Evolutionary conservation across 1,284 basidiomycete genomes (phyloP).

Genomic region (Cutaneotrichosporon cavernicola): DNA sequence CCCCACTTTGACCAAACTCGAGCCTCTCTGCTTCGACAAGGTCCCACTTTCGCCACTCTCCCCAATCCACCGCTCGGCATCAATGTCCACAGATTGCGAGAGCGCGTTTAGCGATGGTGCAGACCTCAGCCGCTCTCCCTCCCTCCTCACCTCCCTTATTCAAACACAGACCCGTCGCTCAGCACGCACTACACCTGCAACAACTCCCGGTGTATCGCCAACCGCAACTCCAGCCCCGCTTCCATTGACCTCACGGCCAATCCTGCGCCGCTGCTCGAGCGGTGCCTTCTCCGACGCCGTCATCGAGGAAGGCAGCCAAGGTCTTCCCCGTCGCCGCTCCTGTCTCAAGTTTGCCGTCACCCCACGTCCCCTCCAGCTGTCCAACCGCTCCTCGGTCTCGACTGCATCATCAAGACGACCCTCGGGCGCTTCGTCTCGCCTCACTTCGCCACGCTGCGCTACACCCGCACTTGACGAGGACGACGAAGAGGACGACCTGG

Average conservation of each 20-base stretch:
- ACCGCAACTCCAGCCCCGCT: not conserved
- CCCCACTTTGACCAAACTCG: not conserved
- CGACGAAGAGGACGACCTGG: conserved; percentile 17
- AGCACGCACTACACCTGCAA: not conserved
- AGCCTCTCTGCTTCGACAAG: conserved; percentile 26
- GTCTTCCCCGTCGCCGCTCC: conserved; percentile 16
- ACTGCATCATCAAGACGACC: not conserved
- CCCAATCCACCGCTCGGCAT: not conserved
- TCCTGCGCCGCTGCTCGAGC: conserved; percentile 20
- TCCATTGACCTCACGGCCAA: conserved; percentile 11
- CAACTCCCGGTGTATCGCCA: not conserved
- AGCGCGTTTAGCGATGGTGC: conserved; percentile 12
- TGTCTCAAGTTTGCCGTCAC: conserved; percentile 30
- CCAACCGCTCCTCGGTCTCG: not conserved
- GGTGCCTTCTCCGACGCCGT: not conserved
- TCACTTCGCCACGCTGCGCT: not conserved
- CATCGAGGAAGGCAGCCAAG: not conserved
- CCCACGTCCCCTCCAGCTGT: conserved; percentile 23
- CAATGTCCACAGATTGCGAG: conserved; percentile 21
- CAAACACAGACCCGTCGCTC: conserved; percentile 18
- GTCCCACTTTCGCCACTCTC: conserved; percentile 16
- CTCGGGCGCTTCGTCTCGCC: conserved; percentile 4
- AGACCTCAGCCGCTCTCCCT: conserved; percentile 23
- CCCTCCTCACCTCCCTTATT: conserved; percentile 28
- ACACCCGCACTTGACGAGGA: conserved; percentile 4